A percentile compares a stretch with the other conserved stretches of the same genome.
phyloP scores from a whole-genome alignment of 1,139 yeast species.

The Geotrichum candidum region DNA sequence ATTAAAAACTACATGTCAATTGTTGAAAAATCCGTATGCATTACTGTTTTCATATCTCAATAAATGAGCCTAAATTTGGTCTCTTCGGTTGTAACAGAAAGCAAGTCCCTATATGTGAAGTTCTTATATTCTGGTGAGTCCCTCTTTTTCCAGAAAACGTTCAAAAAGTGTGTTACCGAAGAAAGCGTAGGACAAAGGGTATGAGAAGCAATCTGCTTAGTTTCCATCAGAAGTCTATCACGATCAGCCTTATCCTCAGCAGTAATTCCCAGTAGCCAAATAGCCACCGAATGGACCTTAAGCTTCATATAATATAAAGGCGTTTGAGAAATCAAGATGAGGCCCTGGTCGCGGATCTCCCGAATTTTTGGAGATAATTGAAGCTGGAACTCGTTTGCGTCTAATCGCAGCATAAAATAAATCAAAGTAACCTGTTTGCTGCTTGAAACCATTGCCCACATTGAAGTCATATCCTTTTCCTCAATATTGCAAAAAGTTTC shows the following conservation, averaged over 20 bases:
- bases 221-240: constrained; percentile 16
- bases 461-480: not conserved
- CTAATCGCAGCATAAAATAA: constrained; percentile 20
- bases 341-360: constrained; percentile 14
- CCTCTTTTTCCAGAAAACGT: constrained; percentile 21
- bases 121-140: constrained; percentile 6
- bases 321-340: constrained; percentile 10
- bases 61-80: not conserved
- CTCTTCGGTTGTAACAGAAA: not conserved
- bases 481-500: not conserved
- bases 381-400: constrained; percentile 17
- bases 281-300: constrained; percentile 19
- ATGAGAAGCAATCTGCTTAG: constrained; percentile 16
- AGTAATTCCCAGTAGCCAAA: constrained; percentile 25
- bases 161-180: constrained; percentile 19
- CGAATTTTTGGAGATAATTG: constrained; percentile 16
- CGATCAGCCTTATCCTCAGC: constrained; percentile 19
- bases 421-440: constrained; percentile 15
- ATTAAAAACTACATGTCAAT: not conserved
- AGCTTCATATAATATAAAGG: constrained; percentile 7
- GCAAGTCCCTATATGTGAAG: not conserved
- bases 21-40: not conserved
- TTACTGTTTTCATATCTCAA: not conserved
- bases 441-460: constrained; percentile 7
- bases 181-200: constrained; percentile 18